Conservation (phyloP, 768 basidiomycete genomes). For the Butyriboletus loyo region DNA sequence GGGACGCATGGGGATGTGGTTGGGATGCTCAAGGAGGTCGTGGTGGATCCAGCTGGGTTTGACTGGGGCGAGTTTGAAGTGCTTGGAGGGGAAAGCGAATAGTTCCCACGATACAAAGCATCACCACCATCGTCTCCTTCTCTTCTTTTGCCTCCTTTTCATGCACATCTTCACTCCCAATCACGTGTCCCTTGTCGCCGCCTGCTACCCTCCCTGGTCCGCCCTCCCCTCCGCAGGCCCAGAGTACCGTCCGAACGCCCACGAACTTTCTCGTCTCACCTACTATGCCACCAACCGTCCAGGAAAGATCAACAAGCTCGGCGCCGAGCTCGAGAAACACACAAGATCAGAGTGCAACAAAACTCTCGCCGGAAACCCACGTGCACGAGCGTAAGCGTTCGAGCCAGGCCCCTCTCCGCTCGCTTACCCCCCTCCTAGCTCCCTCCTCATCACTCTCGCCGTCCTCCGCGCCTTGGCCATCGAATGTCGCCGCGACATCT, state of each 20-base stretch:
- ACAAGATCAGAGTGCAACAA: constrained; percentile 61
- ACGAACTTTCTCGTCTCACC: constrained; percentile 80
- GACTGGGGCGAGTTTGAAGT: constrained; percentile 47
- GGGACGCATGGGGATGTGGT: constrained; percentile 46
- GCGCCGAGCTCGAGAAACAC: constrained; percentile 74
- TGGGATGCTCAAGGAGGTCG: constrained; percentile 39
- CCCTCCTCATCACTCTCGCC: constrained; percentile 77
- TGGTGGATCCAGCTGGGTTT: constrained; percentile 44
- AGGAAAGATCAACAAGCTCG: constrained; percentile 75
- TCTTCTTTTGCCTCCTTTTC: too few species aligned
- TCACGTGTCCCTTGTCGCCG: constrained; percentile 78
- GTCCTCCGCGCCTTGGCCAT: constrained; percentile 79
- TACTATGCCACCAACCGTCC: constrained; percentile 86
- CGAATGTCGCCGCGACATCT: constrained; percentile 84
- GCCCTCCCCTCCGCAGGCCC: constrained; percentile 72
- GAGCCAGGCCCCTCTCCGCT: not conserved
- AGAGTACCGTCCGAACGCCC: constrained; percentile 75
- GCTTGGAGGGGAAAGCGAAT: constrained; percentile 58
- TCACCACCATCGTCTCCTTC: too few species aligned
- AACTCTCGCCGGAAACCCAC: constrained; percentile 66
- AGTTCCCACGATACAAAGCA: constrained; percentile 16
- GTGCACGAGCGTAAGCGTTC: constrained; percentile 70
- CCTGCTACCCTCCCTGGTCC: constrained; percentile 83
- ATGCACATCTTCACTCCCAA: constrained; percentile 82
- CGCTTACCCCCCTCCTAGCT: constrained; percentile 37